Conservation (phyloP, 2,329 filamentous ascomycete genomes). For the Endoconidiophora laricicola region DNA sequence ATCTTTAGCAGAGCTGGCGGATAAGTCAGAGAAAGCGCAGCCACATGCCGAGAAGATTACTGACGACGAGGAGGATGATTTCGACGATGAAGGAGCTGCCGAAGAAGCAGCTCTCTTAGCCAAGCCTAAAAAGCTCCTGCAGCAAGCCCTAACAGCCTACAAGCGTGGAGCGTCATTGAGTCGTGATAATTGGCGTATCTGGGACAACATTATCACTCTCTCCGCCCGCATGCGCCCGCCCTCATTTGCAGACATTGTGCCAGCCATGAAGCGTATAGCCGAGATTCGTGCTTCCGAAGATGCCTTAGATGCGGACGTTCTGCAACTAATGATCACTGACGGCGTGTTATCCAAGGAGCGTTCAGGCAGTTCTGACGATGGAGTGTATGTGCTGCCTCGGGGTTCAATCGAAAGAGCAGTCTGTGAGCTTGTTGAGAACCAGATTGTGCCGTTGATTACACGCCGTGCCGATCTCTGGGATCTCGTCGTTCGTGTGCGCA, state of each 20-base stretch:
- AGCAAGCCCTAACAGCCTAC: conserved; percentile 67
- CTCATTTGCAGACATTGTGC: conserved; percentile 56
- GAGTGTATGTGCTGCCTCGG: conserved; percentile 21
- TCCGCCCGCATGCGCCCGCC: conserved; percentile 62
- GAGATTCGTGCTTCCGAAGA: conserved; percentile 63
- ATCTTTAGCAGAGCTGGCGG: conserved; percentile 23
- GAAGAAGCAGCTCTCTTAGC: conserved; percentile 18
- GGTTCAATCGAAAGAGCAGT: conserved; percentile 47
- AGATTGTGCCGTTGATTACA: conserved; percentile 72
- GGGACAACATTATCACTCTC: conserved; percentile 89
- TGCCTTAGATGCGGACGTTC: conserved; percentile 57
- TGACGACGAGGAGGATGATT: conserved; percentile 9
- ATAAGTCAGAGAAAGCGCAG: conserved; percentile 16
- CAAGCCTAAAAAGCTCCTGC: conserved; percentile 45
- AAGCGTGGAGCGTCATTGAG: conserved; percentile 75
- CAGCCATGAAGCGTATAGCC: conserved; percentile 58
- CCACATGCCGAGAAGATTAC: conserved; percentile 6
- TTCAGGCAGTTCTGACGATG: conserved; percentile 19
- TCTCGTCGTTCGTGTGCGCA: conserved; percentile 51
- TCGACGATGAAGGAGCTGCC: conserved; percentile 13
- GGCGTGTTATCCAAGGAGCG: conserved; percentile 33
- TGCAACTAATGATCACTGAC: conserved; percentile 57
- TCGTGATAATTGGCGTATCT: conserved; percentile 78
- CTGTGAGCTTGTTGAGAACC: conserved; percentile 55
- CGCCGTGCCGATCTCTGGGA: conserved; percentile 60